These are phyloP conservation scores for Mucor indicus DNA, from an alignment of 371 early-diverging fungal species.

Conservation along the genomic window DNA sequence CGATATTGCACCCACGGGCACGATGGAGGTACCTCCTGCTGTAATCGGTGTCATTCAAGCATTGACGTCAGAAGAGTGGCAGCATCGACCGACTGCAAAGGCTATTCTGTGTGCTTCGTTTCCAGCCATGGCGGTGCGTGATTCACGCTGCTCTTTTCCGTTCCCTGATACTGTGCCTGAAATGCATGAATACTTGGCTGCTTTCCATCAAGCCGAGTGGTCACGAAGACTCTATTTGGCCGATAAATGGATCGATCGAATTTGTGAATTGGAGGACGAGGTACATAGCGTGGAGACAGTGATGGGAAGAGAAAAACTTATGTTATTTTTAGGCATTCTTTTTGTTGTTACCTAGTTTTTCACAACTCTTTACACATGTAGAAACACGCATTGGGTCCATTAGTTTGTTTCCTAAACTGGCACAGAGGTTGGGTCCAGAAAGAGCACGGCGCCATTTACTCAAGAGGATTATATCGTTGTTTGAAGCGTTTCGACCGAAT, in stretches of 20 bases:
- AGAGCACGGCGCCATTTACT: slow-evolving; percentile 50
- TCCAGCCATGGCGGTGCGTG: slow-evolving; percentile 42
- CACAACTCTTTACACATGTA: slow-evolving; percentile 49
- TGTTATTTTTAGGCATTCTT: slow-evolving; percentile 44
- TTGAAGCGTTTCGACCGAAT: slow-evolving; percentile 59
- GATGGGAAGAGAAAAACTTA: too few species aligned
- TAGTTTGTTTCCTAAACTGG: slow-evolving; percentile 56
- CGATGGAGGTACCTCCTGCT: slow-evolving; percentile 38
- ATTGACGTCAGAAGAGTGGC: slow-evolving; percentile 45
- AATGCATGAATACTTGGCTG: slow-evolving; percentile 61
- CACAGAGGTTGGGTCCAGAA: slow-evolving; percentile 56
- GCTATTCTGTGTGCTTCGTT: slow-evolving; percentile 51
- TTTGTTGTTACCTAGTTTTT: slow-evolving; percentile 57
- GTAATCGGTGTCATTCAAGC: slow-evolving; percentile 49
- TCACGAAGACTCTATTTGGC: slow-evolving; percentile 49
- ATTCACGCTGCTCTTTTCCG: slow-evolving; percentile 46
- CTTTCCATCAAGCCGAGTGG: slow-evolving; percentile 57
- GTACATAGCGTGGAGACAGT: too few species aligned
- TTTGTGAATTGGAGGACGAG: slow-evolving; percentile 57
- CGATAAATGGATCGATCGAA: slow-evolving; percentile 59
- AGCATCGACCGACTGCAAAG: slow-evolving; percentile 53
- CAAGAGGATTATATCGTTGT: slow-evolving; percentile 58
- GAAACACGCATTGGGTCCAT: slow-evolving; percentile 55
- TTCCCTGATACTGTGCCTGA: slow-evolving; percentile 55
- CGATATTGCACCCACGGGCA: slow-evolving; percentile 31